Base-by-base conservation (phyloP, 2,329 filamentous ascomycete species). In the Xylaria sp. region DNA sequence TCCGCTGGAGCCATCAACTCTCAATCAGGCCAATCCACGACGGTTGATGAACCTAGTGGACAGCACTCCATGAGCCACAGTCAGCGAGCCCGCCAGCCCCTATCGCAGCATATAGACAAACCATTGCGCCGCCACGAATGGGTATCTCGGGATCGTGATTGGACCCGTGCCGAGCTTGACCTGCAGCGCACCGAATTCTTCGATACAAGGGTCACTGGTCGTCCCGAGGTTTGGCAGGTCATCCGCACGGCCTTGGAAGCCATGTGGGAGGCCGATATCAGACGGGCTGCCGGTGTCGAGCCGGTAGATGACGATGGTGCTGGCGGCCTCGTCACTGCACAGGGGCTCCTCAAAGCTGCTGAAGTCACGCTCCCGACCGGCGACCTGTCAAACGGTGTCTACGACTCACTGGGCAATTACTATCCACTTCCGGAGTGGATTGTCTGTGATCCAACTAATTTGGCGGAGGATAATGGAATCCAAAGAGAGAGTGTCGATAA, bases 101-200 rank as follows among this genome's bases (percentile, higher is more conserved):
- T 89, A 5, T 82, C 84, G 53, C 85, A 91, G 73, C 90, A 91
- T 75, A 90, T 91, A 75, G 92, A 93, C 74, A 86, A 87, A 72
- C 90, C 91, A 0, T 81, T 94, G 44, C 86, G 86, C 50, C 84
- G 83, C 0, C 90, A 92, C 72, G 80, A 85, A 61, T 94, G 91
- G 91, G 81, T 81, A 13, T 87, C 89, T 63, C 85, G 84, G 68
- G 83, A 85, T 60, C 87, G 87, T 22, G 79, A 81, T 17, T 96
- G 92, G 92, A 94, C 92, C 0, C 87, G 86, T n/a, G 76, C 80
- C 17, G 82, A 90, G 60, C 82, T 97, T 1, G 87, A 89, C 65
- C 84, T 84, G 36, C 92, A 97, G 80, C 87, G 95, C 55, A 81
- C 81, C 55, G 93, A 93, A 68, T 97, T 96, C 83, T 98, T 97